A percentile compares a stretch with the other conserved stretches of the same genome.
phyloP scores from a whole-genome alignment of 2,329 filamentous ascomycete species.

The Diaporthe sp. region DNA sequence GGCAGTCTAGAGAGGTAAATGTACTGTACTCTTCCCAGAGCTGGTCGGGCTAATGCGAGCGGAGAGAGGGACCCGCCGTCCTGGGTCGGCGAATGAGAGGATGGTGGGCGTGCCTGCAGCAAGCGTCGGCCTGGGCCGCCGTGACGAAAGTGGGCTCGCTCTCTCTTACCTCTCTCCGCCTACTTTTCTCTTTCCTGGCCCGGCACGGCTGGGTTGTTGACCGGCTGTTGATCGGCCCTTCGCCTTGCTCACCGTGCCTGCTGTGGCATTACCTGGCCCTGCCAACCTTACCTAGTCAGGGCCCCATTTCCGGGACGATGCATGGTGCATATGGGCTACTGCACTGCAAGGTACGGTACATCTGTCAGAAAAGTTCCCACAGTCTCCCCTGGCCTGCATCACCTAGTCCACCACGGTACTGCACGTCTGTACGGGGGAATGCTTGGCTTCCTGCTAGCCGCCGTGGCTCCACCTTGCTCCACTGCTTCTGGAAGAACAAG shows the following conservation, averaged over 20 bases:
- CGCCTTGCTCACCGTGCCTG: not conserved
- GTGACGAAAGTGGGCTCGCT: conserved; percentile 1
- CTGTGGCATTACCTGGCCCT: not conserved
- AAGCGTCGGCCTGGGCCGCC: conserved; percentile 15
- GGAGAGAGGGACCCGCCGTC: conserved; percentile 23
- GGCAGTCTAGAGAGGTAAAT: not conserved
- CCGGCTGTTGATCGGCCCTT: not conserved
- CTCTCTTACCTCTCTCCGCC: not conserved
- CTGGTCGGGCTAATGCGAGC: conserved; percentile 9
- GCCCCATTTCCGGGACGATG: conserved; percentile 12
- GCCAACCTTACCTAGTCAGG: conserved; percentile 9
- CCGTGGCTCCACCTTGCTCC: not conserved
- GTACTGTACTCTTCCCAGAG: not conserved
- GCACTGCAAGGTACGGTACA: conserved; percentile 14
- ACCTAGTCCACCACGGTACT: not conserved
- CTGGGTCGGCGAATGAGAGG: conserved; percentile 27
- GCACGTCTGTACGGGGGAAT: not conserved
- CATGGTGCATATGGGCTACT: conserved; percentile 21
- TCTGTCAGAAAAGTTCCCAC: conserved; percentile 7
- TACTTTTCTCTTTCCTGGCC: not conserved
- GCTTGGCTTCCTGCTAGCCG: conserved; percentile 16
- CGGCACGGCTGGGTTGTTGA: not conserved
- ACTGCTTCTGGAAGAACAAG: conserved; percentile 26
- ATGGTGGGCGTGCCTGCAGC: not conserved
- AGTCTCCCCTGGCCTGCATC: not conserved